Evolutionary conservation across 257 asterid species (phyloP), one percentile per base, ranked within the genome.

Genomic region (Forsythia viridissima): DNA sequence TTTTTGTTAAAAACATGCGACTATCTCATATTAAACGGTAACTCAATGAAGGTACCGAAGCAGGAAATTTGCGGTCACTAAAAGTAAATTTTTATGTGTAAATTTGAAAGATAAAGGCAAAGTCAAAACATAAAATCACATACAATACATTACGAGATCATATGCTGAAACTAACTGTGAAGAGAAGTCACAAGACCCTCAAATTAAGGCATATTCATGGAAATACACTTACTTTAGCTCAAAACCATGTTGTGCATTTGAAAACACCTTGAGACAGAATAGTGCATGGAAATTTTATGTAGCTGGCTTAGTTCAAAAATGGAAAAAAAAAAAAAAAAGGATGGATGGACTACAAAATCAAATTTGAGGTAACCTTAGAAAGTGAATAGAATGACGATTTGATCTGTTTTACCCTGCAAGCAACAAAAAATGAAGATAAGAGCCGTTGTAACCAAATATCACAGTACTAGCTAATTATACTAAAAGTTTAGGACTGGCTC

Each of bases 381-480:
- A 94, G 82, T 30, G 97, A 90, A 82, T 94, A 94, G 82, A 94
- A 94, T 72, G 98, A 89, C 7, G 98, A 94, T 82, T 94, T 94
- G 73, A 92, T 94, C 94, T 94, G 94, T 78, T 91, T 85, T 77
- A 94, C 84, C 86, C 97, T 92, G 93, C 86, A 84, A 76, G 20
- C 74, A 74, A 73, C 73, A 65, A 72, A 80, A 61, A n/a, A 55
- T 20, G 41, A 24, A 72, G 20, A 68, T 16, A 9, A 82, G 74
- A 70, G 68, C 43, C 52, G 70, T 55, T 70, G 46, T 77, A 34
- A 57, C 70, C 36, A 9, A 24, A 79, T 59, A 44, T 55, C 74
- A 67, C 39, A 20, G 39, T 15, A 37, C 16, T 24, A 37, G 66
- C 44, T 42, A 61, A 59, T 59, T 21, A 20, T 59, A n/a, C 37